Evolutionary conservation across 371 early-diverging fungal species (phyloP).

Genomic region (Rhizopus arrhizus): DNA sequence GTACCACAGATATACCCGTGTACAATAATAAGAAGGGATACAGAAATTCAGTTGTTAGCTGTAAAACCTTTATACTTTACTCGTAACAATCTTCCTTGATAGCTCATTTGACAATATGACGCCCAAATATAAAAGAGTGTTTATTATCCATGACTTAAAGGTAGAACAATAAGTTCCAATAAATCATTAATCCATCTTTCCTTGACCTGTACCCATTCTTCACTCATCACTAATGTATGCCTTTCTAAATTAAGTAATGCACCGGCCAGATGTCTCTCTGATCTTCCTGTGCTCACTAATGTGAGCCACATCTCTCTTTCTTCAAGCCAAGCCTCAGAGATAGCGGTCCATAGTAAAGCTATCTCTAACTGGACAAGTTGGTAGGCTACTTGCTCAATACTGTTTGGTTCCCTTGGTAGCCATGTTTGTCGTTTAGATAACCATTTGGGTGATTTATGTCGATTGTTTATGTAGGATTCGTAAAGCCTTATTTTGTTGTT

Average conservation of each 20-base stretch:
- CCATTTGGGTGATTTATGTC: slow-evolving; percentile 56
- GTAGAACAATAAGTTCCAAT: slow-evolving; percentile 49
- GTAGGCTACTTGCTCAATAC: slow-evolving; percentile 48
- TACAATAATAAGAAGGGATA: too few species aligned
- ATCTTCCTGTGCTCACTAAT: slow-evolving; percentile 42
- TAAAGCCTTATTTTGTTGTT: slow-evolving; percentile 37
- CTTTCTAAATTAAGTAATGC: slow-evolving; percentile 50
- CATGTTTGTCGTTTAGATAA: slow-evolving; percentile 40
- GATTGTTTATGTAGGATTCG: slow-evolving; percentile 47
- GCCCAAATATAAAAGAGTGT: background rate
- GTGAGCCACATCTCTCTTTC: slow-evolving; percentile 56
- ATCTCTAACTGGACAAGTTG: slow-evolving; percentile 53
- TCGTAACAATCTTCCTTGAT: too few species aligned
- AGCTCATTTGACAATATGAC: background rate
- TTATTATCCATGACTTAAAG: slow-evolving; percentile 40
- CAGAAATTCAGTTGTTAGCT: too few species aligned
- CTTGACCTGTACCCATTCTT: slow-evolving; percentile 33
- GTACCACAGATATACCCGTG: too few species aligned
- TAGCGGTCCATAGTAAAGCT: slow-evolving; percentile 53
- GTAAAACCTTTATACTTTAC: too few species aligned
- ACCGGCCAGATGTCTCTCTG: slow-evolving; percentile 52
- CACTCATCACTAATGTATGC: slow-evolving; percentile 52
- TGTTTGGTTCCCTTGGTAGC: slow-evolving; percentile 38
- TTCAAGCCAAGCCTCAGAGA: slow-evolving; percentile 49
- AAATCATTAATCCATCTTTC: slow-evolving; percentile 50